Base-by-base conservation (phyloP, 192 early-diverging fungal species). In the Thoreauomyces humboldtii region DNA sequence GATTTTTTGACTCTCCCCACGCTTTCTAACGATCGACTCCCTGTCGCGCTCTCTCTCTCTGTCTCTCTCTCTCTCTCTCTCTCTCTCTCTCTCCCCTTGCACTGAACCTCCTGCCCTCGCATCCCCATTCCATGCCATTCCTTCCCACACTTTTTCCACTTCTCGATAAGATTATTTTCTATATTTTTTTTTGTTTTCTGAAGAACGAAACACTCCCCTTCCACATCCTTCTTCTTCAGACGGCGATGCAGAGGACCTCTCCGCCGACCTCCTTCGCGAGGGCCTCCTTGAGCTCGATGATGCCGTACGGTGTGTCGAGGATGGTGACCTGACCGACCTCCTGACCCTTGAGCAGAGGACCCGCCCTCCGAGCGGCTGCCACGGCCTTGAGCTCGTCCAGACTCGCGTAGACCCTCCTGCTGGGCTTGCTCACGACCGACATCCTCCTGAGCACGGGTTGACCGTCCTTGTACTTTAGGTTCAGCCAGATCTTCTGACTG, bases 281-380 rank as follows among this genome's bases (percentile, higher is more conserved):
- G 2, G 96, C 96, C 37, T 96, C 93, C 67, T 92, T 89, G 60
- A 97, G 69, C 65, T 96, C 93, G 57, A 97, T 63, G 7, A 98
- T 85, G 15, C 96, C 96, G 61, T 83, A 83, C 29, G 81, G 83
- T 50, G 94, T 96, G 1, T 90, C 85, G 27, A 98, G 67, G 52
- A 96, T 90, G 37, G 93, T 90, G 58, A 96, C 88, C 77, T 97
- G 92, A 28, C 96, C 96, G 2, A 93, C 88, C 35, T 85, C 81
- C 51, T 92, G 75, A 27, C 89, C 88, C 78, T 89, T 88, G 59
- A 96, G 76, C 52, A 96, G 88, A 41, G 66, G 59, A 0, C 85
- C 73, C 25, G 89, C 76, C 59, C 82, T 77, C 34, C 90, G 87
- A n/a, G 85, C 83, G 7, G 90, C 84, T 35, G 94, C 81, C 55